Evolutionary conservation across 306 rosid species (phyloP).

Genomic region (Sphenostylis stenocarpa): DNA sequence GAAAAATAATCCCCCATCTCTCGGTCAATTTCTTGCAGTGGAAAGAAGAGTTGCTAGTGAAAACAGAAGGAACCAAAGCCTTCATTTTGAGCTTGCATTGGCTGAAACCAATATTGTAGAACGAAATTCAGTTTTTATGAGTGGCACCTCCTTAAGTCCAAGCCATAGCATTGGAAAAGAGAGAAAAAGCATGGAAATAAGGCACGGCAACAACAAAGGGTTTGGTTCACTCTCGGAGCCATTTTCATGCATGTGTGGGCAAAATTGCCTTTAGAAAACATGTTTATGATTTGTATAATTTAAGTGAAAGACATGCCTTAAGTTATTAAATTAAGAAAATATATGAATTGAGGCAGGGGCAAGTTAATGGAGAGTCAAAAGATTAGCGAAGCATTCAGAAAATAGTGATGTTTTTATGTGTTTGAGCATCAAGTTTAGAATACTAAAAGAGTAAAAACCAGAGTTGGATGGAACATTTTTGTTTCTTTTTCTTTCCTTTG

Average conservation of each 20-base stretch:
- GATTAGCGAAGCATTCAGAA: neutral
- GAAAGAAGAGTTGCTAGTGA: conserved; percentile 30
- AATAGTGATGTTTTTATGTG: neutral
- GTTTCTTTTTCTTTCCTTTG: too few species aligned
- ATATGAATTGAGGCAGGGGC: neutral
- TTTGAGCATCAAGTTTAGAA: neutral
- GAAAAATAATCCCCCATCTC: conserved; percentile 19
- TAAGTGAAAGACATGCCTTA: neutral
- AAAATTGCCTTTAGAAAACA: neutral
- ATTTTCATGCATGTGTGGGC: conserved; percentile 16
- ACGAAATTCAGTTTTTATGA: conserved; percentile 26
- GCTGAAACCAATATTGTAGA: conserved; percentile 1
- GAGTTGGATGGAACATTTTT: neutral
- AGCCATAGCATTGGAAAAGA: neutral
- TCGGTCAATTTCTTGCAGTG: conserved; percentile 35
- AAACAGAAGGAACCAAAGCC: conserved; percentile 28
- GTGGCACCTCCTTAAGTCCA: neutral
- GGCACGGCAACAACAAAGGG: neutral
- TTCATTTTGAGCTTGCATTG: conserved; percentile 27
- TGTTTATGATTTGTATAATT: neutral
- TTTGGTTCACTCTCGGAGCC: conserved; percentile 4
- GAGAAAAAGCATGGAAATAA: neutral
- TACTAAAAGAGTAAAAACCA: neutral
- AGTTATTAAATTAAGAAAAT: neutral
- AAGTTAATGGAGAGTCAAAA: neutral